Percentiles rank a stretch among this genome's conserved stretches.
These are phyloP conservation scores for Pisolithus tinctorius DNA, from an alignment of 768 basidiomycete species.

Conservation along the genomic window DNA sequence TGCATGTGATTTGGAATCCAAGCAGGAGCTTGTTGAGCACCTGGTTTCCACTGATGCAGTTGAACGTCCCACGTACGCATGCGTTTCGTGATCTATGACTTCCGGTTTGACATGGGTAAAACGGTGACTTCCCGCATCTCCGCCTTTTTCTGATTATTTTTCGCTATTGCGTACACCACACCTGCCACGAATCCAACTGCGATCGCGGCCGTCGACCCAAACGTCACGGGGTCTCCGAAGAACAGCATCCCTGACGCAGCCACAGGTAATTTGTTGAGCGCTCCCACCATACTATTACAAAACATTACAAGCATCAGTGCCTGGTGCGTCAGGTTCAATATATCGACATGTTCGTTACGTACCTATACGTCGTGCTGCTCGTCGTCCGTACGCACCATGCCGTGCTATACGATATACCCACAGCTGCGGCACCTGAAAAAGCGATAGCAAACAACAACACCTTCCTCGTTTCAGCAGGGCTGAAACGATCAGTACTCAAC, in stretches of 20 bases:
- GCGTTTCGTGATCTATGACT: slow-evolving; percentile 19
- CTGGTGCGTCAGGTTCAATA: background rate
- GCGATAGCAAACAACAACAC: slow-evolving; percentile 82
- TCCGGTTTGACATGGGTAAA: slow-evolving; percentile 59
- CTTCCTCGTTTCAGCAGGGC: slow-evolving; percentile 74
- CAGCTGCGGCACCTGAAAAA: slow-evolving; percentile 96
- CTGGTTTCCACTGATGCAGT: background rate
- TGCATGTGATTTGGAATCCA: no score
- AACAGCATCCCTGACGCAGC: slow-evolving; percentile 99
- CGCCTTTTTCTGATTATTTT: slow-evolving; percentile 83
- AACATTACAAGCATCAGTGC: slow-evolving; percentile 5
- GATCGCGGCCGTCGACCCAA: slow-evolving; percentile 86
- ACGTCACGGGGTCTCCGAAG: slow-evolving; percentile 85
- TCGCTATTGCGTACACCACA: slow-evolving; percentile 86
- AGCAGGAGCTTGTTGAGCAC: no score
- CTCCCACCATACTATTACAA: slow-evolving; percentile 83
- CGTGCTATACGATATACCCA: slow-evolving; percentile 96
- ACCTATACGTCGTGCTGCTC: slow-evolving; percentile 98
- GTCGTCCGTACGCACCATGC: slow-evolving; percentile 98
- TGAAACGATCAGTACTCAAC: slow-evolving; percentile 25
- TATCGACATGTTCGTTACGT: slow-evolving; percentile 10
- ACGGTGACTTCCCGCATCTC: slow-evolving; percentile 53
- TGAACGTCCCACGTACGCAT: background rate
- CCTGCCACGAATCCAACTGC: slow-evolving; percentile 88
- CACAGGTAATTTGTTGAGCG: slow-evolving; percentile 94